A percentile compares a stretch with the other conserved stretches of the same genome.
These are phyloP conservation scores for Penicillium fimorum DNA, from an alignment of 495 filamentous ascomycete genomes.

Conservation along the genomic window DNA sequence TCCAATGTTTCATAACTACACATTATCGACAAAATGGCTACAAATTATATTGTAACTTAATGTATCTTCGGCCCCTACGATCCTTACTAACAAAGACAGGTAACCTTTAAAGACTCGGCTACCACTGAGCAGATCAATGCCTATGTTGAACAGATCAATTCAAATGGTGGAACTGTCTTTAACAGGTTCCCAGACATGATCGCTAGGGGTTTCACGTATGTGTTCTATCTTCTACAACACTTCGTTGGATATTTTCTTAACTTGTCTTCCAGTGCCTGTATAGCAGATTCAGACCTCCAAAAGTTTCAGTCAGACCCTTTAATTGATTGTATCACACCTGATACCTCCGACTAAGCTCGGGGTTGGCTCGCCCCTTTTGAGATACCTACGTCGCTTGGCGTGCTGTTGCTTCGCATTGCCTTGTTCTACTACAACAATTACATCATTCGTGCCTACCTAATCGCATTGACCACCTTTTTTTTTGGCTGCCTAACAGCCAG, in stretches of 20 bases:
- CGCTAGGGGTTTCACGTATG: slow-evolving; percentile 3
- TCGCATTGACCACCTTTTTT: no score
- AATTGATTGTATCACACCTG: not conserved
- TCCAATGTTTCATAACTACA: no score
- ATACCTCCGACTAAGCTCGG: not conserved
- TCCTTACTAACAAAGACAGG: not conserved
- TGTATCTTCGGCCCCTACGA: not conserved
- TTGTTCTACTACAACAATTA: no score
- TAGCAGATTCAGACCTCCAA: not conserved
- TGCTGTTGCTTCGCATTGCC: no score
- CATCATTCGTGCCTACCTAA: no score
- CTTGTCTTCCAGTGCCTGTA: not conserved
- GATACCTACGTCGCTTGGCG: not conserved
- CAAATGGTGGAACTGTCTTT: not conserved
- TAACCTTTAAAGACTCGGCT: slow-evolving; percentile 6
- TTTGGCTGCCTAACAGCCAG: no score
- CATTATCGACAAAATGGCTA: not conserved
- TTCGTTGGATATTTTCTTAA: not conserved
- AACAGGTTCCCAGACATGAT: slow-evolving; percentile 9
- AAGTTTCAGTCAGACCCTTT: not conserved
- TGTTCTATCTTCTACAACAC: not conserved
- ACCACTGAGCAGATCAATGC: slow-evolving; percentile 4
- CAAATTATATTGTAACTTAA: slow-evolving; percentile 1
- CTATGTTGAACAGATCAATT: slow-evolving; percentile 2
- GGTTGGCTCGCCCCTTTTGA: not conserved